Evolutionary conservation across 768 basidiomycete genomes (phyloP).

Genomic region (Collybiopsis confluens): DNA sequence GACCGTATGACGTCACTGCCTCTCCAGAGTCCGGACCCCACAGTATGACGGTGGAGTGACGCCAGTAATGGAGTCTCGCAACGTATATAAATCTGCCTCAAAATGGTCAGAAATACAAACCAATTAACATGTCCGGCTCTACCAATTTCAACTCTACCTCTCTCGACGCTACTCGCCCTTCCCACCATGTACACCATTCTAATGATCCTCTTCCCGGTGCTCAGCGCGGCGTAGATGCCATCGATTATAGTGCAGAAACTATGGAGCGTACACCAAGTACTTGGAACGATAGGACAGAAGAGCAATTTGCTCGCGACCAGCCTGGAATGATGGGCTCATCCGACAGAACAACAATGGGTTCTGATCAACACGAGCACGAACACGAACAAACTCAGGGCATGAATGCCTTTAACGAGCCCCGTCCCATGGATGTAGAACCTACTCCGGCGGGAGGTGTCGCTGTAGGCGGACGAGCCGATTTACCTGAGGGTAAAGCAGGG

Average conservation of each 20-base stretch:
- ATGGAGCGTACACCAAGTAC: conserved; percentile 27
- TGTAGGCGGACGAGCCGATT: conserved; percentile 25
- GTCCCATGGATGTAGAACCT: conserved; percentile 34
- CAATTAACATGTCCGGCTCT: not conserved
- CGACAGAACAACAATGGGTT: too few relatives aligned
- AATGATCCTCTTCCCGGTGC: conserved; percentile 46
- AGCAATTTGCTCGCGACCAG: conserved; percentile 6
- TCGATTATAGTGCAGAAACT: conserved; percentile 36
- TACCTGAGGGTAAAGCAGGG: conserved; percentile 36
- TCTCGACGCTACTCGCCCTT: conserved; percentile 18
- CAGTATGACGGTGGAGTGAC: not conserved
- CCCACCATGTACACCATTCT: conserved; percentile 43
- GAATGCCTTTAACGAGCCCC: conserved; percentile 25
- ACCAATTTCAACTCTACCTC: not conserved
- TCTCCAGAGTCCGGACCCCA: not conserved
- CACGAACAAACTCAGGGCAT: conserved; percentile 3
- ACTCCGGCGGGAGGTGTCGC: conserved; percentile 32
- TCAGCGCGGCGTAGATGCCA: conserved; percentile 18
- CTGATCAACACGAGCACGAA: too few relatives aligned
- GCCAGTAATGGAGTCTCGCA: not conserved
- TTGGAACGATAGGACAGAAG: conserved; percentile 9
- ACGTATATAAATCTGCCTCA: too few relatives aligned
- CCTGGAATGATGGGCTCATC: not conserved
- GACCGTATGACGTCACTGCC: not conserved
- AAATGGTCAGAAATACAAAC: too few relatives aligned